Percentiles rank a stretch among this genome's conserved stretches.
Evolutionary conservation across 1,284 basidiomycete species (phyloP).

Genomic region (Trichosporon asahii): DNA sequence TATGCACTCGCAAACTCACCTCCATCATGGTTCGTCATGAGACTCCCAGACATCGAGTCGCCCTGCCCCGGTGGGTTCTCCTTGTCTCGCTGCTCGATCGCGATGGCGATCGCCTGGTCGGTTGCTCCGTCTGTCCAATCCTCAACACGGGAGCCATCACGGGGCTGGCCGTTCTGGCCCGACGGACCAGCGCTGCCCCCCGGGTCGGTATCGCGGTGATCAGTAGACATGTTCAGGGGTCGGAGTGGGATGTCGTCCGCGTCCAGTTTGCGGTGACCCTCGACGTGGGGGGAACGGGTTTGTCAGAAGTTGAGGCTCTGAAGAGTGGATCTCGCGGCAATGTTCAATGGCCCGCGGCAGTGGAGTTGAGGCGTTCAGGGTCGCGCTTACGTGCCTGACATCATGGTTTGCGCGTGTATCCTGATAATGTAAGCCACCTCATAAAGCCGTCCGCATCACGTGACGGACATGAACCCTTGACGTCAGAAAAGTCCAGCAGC

Average conservation of each 20-base stretch:
- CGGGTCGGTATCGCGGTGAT: background rate
- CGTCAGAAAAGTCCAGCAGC: background rate
- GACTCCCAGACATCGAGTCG: constrained; percentile 24
- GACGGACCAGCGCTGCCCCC: background rate
- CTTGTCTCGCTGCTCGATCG: constrained; percentile 26
- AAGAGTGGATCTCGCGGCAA: background rate
- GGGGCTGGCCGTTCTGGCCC: background rate
- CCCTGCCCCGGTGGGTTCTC: constrained; percentile 26
- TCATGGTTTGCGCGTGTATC: background rate
- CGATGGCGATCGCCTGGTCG: constrained; percentile 26
- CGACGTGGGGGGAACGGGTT: background rate
- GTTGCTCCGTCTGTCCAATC: constrained; percentile 29
- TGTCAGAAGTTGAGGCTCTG: background rate
- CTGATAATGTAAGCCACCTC: background rate
- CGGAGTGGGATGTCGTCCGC: constrained; percentile 5
- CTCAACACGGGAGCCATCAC: background rate
- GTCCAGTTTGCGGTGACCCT: constrained; percentile 5
- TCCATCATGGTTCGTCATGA: constrained; percentile 22
- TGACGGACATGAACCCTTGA: background rate
- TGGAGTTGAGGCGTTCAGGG: constrained; percentile 4
- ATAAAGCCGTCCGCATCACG: background rate
- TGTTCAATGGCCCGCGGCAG: constrained; percentile 5
- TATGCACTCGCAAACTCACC: constrained; percentile 14
- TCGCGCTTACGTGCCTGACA: background rate
- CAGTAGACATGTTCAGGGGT: background rate